Evolutionary conservation across 805 yeast genomes (phyloP).

Genomic region (Pichia paraexigua): DNA sequence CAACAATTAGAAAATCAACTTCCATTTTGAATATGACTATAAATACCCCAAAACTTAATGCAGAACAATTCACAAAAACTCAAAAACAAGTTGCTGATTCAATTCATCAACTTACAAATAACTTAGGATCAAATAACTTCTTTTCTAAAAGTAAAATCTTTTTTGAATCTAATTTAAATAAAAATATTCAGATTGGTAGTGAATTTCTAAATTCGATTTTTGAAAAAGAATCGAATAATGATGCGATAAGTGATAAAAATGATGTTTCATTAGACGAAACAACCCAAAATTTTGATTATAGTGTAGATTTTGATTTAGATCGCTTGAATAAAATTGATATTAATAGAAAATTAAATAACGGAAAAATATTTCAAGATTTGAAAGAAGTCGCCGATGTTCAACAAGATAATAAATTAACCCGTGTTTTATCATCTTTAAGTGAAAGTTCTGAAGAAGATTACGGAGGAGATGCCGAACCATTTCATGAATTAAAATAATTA

Average conservation of each 20-base stretch:
- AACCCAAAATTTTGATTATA: conserved; percentile 18
- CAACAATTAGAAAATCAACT: conserved; percentile 8
- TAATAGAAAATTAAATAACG: conserved; percentile 1
- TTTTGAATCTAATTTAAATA: conserved; percentile 20
- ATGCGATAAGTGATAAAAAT: neutral
- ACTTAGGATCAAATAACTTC: conserved; percentile 19
- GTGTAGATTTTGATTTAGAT: conserved; percentile 15
- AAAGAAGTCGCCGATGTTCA: conserved; percentile 9
- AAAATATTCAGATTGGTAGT: conserved; percentile 12
- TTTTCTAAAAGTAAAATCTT: conserved; percentile 20
- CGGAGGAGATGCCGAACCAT: conserved; percentile 17
- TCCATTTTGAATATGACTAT: conserved; percentile 12
- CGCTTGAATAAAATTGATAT: conserved; percentile 7
- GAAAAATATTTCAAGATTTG: conserved; percentile 9
- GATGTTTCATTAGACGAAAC: conserved; percentile 15
- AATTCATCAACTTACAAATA: conserved; percentile 19
- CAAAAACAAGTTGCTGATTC: conserved; percentile 15
- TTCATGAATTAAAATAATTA: no score
- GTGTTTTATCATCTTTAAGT: neutral
- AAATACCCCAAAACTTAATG: neutral
- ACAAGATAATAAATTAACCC: neutral
- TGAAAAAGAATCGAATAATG: conserved; percentile 1
- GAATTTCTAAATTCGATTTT: conserved; percentile 12
- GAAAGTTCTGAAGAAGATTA: conserved; percentile 15
- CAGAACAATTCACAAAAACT: conserved; percentile 4